A percentile compares a stretch with the other conserved stretches of the same genome.
Evolutionary conservation across 73 alveolate genomes (phyloP).

Genomic region (Diophrys sp.): DNA sequence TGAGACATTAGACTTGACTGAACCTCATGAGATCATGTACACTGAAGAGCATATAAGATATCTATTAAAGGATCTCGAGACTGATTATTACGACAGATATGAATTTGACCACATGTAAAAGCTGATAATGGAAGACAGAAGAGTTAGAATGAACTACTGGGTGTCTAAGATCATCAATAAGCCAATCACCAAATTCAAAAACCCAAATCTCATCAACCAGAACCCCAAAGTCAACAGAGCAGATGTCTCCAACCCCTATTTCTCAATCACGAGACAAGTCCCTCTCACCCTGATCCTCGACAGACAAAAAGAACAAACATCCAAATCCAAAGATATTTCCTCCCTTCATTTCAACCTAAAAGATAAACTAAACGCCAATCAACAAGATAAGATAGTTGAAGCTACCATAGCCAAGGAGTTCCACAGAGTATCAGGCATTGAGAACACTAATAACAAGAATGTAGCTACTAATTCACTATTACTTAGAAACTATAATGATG

Average conservation of each 20-base stretch:
- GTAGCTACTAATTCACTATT: conserved; percentile 75
- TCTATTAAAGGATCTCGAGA: conserved; percentile 74
- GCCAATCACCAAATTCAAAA: conserved; percentile 90
- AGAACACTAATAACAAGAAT: conserved; percentile 58
- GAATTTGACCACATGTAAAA: conserved; percentile 86
- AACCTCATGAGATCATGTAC: conserved; percentile 88
- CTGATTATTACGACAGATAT: conserved; percentile 92
- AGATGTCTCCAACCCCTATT: conserved; percentile 86
- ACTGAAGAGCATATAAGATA: conserved; percentile 77
- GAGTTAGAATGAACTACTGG: conserved; percentile 95
- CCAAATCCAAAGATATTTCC: conserved; percentile 33
- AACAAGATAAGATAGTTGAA: conserved; percentile 68
- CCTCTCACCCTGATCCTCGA: conserved; percentile 74
- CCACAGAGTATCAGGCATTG: conserved; percentile 66
- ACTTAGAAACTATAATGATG: conserved; percentile 91
- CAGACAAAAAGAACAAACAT: conserved; percentile 41
- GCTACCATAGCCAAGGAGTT: conserved; percentile 74
- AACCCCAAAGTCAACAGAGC: conserved; percentile 80
- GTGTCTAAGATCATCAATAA: conserved; percentile 86
- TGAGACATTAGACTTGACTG: conserved; percentile 77
- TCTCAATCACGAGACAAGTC: conserved; percentile 75
- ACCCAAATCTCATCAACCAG: conserved; percentile 83
- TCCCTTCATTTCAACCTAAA: conserved; percentile 63
- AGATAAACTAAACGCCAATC: conserved; percentile 68
- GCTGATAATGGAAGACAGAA: conserved; percentile 90